Percentiles rank a stretch among this genome's conserved stretches.
Evolutionary conservation across 2,329 filamentous ascomycete species (phyloP).

Genomic region (Hymenoscyphus occultus): DNA sequence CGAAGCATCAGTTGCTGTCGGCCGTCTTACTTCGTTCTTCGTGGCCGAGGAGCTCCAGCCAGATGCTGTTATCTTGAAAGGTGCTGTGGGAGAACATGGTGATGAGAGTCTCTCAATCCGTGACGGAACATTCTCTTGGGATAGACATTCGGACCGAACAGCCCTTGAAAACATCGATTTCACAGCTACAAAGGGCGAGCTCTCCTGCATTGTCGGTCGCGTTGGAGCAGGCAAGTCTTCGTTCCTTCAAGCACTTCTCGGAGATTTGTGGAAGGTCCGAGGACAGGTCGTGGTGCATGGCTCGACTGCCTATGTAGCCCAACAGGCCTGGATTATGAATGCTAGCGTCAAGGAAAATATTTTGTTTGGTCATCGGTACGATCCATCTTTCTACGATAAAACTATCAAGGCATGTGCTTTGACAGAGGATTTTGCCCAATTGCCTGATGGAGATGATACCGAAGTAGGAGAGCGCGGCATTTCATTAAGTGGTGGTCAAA

Average conservation of each 20-base stretch:
- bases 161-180: conserved; percentile 83
- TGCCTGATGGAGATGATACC: conserved; percentile 94
- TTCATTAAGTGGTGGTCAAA: conserved; percentile 92
- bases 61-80: conserved; percentile 71
- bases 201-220: conserved; percentile 87
- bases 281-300: conserved; percentile 83
- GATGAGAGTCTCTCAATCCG: conserved; percentile 83
- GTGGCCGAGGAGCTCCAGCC: conserved; percentile 84
- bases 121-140: conserved; percentile 91
- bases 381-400: conserved; percentile 89
- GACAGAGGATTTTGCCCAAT: conserved; percentile 81
- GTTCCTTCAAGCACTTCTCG: conserved; percentile 80
- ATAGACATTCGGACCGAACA: conserved; percentile 70
- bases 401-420: conserved; percentile 91
- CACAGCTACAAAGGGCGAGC: conserved; percentile 84
- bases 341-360: conserved; percentile 97
- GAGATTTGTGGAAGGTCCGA: conserved; percentile 85
- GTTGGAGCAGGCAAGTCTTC: conserved; percentile 97
- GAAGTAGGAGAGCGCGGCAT: conserved; percentile 97
- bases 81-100: conserved; percentile 69
- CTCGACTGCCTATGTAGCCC: conserved; percentile 84
- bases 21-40: conserved; percentile 80
- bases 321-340: conserved; percentile 96
- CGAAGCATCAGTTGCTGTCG: conserved; percentile 89
- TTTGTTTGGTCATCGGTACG: conserved; percentile 90